A percentile compares a stretch with the other conserved stretches of the same genome.
These are phyloP conservation scores for Conticribra weissflogii DNA, from an alignment of 108 stramenopile species.

Conservation along the genomic window DNA sequence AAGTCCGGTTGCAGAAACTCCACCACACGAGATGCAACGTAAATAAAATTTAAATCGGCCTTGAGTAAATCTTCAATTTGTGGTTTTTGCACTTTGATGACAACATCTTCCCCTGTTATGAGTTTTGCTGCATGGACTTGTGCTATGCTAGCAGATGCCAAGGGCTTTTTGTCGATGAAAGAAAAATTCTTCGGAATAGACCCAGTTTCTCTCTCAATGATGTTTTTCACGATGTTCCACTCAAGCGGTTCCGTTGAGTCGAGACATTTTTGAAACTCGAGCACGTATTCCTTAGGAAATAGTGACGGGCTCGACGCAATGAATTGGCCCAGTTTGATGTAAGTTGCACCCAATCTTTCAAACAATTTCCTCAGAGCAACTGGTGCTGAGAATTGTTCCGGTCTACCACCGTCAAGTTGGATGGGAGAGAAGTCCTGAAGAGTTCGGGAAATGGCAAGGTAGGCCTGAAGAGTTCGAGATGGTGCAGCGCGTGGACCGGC, in stretches of 20 bases:
- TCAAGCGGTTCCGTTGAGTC: slow-evolving; percentile 88
- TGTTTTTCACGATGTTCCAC: slow-evolving; percentile 77
- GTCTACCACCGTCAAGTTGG: slow-evolving; percentile 37
- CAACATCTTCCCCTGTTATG: slow-evolving; percentile 89
- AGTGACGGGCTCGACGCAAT: slow-evolving; percentile 93
- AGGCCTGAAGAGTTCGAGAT: slow-evolving; percentile 79
- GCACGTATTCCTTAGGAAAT: slow-evolving; percentile 92
- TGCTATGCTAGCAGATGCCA: slow-evolving; percentile 92
- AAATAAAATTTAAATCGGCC: slow-evolving; percentile 93
- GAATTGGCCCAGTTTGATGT: slow-evolving; percentile 97
- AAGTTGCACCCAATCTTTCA: slow-evolving; percentile 94
- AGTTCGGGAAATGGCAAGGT: slow-evolving; percentile 71
- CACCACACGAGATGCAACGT: slow-evolving; percentile 81
- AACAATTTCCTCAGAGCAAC: slow-evolving; percentile 82
- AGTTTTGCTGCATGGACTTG: slow-evolving; percentile 92
- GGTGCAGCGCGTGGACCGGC: slow-evolving; percentile 85
- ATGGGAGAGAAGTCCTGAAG: slow-evolving; percentile 71
- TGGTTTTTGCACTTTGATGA: slow-evolving; percentile 96
- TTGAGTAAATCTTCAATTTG: slow-evolving; percentile 88
- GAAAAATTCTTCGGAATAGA: slow-evolving; percentile 73
- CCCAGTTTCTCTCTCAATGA: slow-evolving; percentile 86
- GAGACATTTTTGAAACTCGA: slow-evolving; percentile 96
- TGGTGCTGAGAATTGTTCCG: slow-evolving; percentile 63
- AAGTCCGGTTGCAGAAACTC: slow-evolving; percentile 94
- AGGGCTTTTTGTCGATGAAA: slow-evolving; percentile 76